Evolutionary conservation across 148 eudicot species (phyloP).

Genomic region (Cornus kousa): DNA sequence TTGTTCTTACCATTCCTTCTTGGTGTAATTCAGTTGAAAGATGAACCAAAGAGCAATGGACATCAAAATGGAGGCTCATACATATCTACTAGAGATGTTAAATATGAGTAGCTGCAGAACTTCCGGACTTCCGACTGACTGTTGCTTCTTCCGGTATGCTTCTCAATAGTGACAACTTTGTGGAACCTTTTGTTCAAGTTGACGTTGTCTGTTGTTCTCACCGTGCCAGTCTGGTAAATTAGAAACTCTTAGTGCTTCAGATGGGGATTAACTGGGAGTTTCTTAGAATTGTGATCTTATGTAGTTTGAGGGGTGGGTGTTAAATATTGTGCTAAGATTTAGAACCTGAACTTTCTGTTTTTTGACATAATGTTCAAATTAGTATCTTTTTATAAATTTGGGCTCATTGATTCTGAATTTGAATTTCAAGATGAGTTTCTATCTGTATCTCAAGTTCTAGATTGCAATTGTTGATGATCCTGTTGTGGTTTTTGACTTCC

Average conservation of each 20-base stretch:
- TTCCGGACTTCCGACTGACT: background rate
- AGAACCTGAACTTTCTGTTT: slow-evolving; percentile 1
- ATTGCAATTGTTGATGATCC: background rate
- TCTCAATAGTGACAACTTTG: slow-evolving; percentile 10
- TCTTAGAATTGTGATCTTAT: slow-evolving; percentile 7
- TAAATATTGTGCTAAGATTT: slow-evolving; percentile 2
- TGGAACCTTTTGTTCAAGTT: background rate
- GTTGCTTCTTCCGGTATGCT: slow-evolving; percentile 11
- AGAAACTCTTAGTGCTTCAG: slow-evolving; percentile 1
- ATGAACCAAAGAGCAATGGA: background rate
- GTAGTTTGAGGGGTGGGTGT: slow-evolving; percentile 14
- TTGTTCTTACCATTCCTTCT: background rate
- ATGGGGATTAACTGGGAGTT: background rate
- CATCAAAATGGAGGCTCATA: slow-evolving; percentile 15
- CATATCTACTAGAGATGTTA: slow-evolving; percentile 21
- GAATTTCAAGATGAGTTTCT: background rate
- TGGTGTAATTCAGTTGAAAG: background rate
- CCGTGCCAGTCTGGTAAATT: slow-evolving; percentile 3
- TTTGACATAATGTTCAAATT: background rate
- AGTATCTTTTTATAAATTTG: background rate
- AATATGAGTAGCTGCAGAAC: slow-evolving; percentile 29
- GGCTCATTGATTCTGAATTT: background rate
- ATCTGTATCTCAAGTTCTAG: background rate
- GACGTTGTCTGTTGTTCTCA: slow-evolving; percentile 12
- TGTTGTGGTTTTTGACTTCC: background rate